A percentile compares a stretch with the other conserved stretches of the same genome.
These are phyloP conservation scores for Colletotrichum siamense DNA, from an alignment of 2,329 filamentous ascomycete genomes.

Conservation along the genomic window DNA sequence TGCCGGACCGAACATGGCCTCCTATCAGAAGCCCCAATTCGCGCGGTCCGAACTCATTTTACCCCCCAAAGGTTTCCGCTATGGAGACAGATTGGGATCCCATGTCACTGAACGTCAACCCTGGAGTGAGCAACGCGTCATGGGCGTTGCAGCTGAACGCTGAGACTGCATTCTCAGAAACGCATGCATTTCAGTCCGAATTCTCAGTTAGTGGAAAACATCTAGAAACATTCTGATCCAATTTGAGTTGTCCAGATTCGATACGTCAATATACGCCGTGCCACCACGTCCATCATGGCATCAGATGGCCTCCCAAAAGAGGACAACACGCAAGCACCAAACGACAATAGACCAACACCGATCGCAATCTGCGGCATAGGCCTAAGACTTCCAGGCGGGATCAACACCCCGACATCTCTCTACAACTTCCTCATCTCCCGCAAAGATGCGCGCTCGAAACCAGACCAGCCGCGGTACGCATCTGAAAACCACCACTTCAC, in stretches of 20 bases:
- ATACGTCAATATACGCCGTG: neutral
- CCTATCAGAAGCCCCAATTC: neutral
- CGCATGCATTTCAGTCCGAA: neutral
- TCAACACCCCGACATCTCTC: neutral
- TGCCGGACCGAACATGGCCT: neutral
- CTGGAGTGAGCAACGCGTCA: neutral
- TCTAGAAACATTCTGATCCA: neutral
- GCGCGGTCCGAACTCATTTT: neutral
- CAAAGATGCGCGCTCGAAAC: slow-evolving; percentile 6
- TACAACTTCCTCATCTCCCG: slow-evolving; percentile 12
- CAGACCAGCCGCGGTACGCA: neutral
- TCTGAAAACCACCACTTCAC: neutral
- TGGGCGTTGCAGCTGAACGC: neutral
- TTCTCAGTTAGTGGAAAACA: neutral
- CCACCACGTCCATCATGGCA: neutral
- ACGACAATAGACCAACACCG: neutral
- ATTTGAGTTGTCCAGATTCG: neutral
- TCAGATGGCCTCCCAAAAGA: too few species aligned
- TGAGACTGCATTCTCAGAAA: neutral
- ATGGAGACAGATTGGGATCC: neutral
- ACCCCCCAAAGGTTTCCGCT: neutral
- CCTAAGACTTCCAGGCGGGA: slow-evolving; percentile 9
- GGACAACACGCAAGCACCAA: neutral
- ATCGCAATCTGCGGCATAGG: slow-evolving; percentile 18
- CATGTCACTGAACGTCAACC: neutral